Base-by-base conservation (phyloP, 1,284 basidiomycete genomes). In the Rhodotorula mucilaginosa region DNA sequence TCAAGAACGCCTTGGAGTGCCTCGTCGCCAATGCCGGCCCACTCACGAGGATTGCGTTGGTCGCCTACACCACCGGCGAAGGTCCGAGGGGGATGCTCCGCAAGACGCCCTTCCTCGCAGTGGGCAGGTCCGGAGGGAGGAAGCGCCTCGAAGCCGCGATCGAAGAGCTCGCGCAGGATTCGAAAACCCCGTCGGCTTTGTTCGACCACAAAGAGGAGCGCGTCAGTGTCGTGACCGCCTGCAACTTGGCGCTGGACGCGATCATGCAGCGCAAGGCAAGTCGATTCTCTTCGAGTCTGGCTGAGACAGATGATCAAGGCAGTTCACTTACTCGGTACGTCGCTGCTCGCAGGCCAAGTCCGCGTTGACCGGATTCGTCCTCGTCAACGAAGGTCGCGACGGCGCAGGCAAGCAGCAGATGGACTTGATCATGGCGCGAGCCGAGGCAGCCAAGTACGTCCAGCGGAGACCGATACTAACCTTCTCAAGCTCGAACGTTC, bases 331-430 rank as follows among this genome's bases (percentile, higher is more conserved):
- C 49, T 31, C 44, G 18, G 4, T 58, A 44, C n/a, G 0, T 18
- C 13, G 10, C 18, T 18, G 26, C 12, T 57, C 5, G 13, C 51
- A 63, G 83, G 84, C 88, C 52, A 90, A 92, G 77, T 97, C 97
- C 80, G 88, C 93, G 0, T 82, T 95, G 21, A 90, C 92, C 0
- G 93, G 93, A 26, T 91, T 99, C 88, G 83, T 97, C 59, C 86
- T 99, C 31, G 88, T 98, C 76, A 93, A 92, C 81, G 96, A 99
- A 79, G 89, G 92, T 1, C 85, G 90, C 8, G 94, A 97, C 79
- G 89, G 88, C 74, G 92, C 94, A 18, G 88, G 92, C 62, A 88
- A 93, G n/a, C 91, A 92, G n/a, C 93, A 97, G 82, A 97, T 99
- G 93, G 94, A 98, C 79, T 86, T 99, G 26, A 93, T 97, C 46